Evolutionary conservation across 805 yeast species (phyloP), one percentile per base, ranked within the genome.

Genomic region (Schwanniomyces occidentalis): DNA sequence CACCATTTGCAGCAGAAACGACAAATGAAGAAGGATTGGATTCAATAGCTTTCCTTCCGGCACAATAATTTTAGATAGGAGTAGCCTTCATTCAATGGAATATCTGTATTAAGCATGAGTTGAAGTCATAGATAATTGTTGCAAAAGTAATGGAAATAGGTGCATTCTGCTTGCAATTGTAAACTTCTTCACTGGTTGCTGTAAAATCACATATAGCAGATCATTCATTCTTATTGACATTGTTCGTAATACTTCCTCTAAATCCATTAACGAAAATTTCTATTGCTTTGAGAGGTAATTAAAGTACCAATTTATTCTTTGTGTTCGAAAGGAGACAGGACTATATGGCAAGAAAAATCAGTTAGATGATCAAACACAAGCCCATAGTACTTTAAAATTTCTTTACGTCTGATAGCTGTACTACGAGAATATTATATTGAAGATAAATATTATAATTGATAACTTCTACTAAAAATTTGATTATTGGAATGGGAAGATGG

Each of bases 81-180:
- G 30, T 57, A 53, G 4, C 58, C 58, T 24, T 52, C 49, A 37
- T 53, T 53, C 31, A 53, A 40, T 4, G 58, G 58, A 23, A 52
- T 53, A 29, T 42, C 46, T 18, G 44, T 45, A 32, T 42, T 47
- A 6, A 53, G 46, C 41, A 53, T 42, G 15, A 51, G 42, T 27
- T 37, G 31, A 53, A 39, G 19, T 49, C 47, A 30, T 53, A 53
- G 27, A 53, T 46, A 32, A 53, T 44, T 26, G 54, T 52, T 14
- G 51, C 44, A 35, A 47, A 46, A 14, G 53, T 45, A 32, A 53
- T 50, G 15, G 58, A 54, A 38, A 42, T 48, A 3, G 58, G 58
- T 2, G 56, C 53, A 30, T 53, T 53, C n/a, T n/a, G n/a, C 40
- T 46, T 45, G 35, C 51, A 49, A 28, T 46, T 48, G 32, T 46